Evolutionary conservation across 768 basidiomycete genomes (phyloP), one percentile per base, ranked within the genome.

Genomic region (Infundibulicybe gibba): DNA sequence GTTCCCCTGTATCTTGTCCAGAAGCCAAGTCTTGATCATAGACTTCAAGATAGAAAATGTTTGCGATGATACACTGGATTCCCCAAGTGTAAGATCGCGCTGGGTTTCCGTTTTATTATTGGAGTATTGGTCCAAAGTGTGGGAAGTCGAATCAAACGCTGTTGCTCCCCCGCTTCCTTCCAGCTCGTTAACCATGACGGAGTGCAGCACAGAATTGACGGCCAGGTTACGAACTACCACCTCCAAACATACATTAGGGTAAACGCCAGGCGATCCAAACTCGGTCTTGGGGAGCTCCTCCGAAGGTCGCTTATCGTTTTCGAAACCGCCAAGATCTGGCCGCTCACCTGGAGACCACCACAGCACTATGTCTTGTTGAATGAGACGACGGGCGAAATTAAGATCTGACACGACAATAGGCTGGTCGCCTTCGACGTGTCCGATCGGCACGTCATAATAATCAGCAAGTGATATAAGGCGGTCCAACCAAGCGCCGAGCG

Each of bases 311-410:
- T 77, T 78, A 63, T 98, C 95, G 40, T 91, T 83, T 61, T 99
- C 94, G 42, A 86, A 78, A 3, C 97, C 97, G 31, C 97, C 97
- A 0, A 98, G 75, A 66, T 99, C 97, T 3, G 97, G 94, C 15
- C 79, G 79, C 25, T 90, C 83, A 3, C 85, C 81, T 2, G 87
- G 77, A 8, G 97, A 95, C 97, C 97, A 99, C 97, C 97, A 99
- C 3, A 99, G 72, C 3, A 97, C 74, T 58, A 90, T 83, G 57
- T 98, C 97, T 52, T 97, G 91, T 40, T 85, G 83, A 25, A 86
- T 70, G 44, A 98, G 67, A 35, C 90, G 81, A 5, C 95, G 83
- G 2, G 97, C 90, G 56, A 97, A 97, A 53, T 82, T 87, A 53
- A 99, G 75, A 55, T 99, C 97, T 1, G 93, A 82, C 41, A 95